Evolutionary conservation across 1,284 basidiomycete species (phyloP), one percentile per base, ranked within the genome.

Genomic region (Boletus semigastroideus): DNA sequence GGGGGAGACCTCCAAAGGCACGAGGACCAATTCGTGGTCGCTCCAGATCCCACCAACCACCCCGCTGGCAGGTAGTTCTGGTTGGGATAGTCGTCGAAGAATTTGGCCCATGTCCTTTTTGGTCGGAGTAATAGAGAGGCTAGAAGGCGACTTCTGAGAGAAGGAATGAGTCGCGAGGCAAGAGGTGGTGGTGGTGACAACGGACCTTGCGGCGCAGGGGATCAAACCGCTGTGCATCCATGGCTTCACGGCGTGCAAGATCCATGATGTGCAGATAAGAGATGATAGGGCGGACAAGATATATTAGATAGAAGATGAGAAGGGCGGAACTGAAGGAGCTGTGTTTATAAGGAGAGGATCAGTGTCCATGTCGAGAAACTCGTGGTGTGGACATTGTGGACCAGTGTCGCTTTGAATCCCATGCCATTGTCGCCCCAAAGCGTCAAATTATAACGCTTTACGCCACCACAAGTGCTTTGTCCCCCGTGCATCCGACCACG

Each of bases 11-110:
- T 62, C 65, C 8, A 67, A 43, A n/a, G 65, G 65, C 33, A 67
- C 58, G 50, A 69, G 55, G 54, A 68, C 67, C 34, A 70, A 34
- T 44, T 67, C 64, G 34, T 67, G 67, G 59, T 69, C 67, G 33
- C 55, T 64, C 65, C 65, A 68, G 16, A 70, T 50, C 17, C 68
- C 65, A 16, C 68, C 68, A 3, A 67, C 63, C 42, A 54, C 57
- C 11, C 42, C 48, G 40, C 30, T 56, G 9, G 53, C 45, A n/a
- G 56, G 54, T 2, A 52, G 37, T 17, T 56, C 47, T 36, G 61
- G 55, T 0, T 61, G 66, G 22, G 67, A 55, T 1, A 56, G 33
- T 20, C 56, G 58, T 40, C 65, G 47, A 17, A 69, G 39, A 42
- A 56, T 13, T 46, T 69, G 65, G 1, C 67, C 64, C 67, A 67